These are phyloP conservation scores for Puya raimondii DNA, from an alignment of 176 grass and related monocot genomes.

Conservation along the genomic window DNA sequence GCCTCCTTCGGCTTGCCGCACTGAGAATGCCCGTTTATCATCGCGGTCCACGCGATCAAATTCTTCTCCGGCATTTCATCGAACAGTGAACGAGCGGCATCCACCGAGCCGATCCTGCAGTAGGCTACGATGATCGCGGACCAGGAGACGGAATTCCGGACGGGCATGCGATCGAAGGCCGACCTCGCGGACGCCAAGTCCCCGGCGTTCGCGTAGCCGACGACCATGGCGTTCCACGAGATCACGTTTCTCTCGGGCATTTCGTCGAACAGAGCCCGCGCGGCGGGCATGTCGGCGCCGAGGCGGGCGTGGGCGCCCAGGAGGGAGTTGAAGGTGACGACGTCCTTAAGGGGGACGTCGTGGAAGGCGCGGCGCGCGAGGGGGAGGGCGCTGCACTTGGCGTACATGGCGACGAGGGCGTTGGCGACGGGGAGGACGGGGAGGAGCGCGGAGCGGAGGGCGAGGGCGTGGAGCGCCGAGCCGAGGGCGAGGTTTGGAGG, in stretches of 20 bases:
- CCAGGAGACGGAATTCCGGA: slow-evolving; percentile 37
- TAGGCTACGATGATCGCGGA: slow-evolving; percentile 40
- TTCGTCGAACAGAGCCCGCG: slow-evolving; percentile 30
- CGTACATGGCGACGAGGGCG: slow-evolving; percentile 61
- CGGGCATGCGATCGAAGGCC: slow-evolving; percentile 52
- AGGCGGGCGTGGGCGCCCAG: slow-evolving; percentile 52
- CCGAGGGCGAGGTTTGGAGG: slow-evolving; percentile 27
- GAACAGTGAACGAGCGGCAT: slow-evolving; percentile 34
- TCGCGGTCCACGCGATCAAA: slow-evolving; percentile 43
- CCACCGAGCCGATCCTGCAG: slow-evolving; percentile 26
- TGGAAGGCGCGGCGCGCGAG: slow-evolving; percentile 34
- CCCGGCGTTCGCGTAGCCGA: slow-evolving; percentile 43
- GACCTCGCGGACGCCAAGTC: slow-evolving; percentile 30
- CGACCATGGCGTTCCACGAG: slow-evolving; percentile 67
- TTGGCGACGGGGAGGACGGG: slow-evolving; percentile 56
- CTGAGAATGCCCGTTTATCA: slow-evolving; percentile 64
- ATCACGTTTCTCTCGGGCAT: slow-evolving; percentile 49
- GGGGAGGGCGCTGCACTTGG: slow-evolving; percentile 42
- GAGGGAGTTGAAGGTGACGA: slow-evolving; percentile 50
- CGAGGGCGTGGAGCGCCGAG: slow-evolving; percentile 44
- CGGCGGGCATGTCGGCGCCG: slow-evolving; percentile 19
- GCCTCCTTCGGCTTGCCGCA: slow-evolving; percentile 37
- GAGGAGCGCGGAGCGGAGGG: slow-evolving; percentile 42
- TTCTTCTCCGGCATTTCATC: slow-evolving; percentile 47
- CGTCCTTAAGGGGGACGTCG: slow-evolving; percentile 32